Conservation (phyloP, 2,329 filamentous ascomycete genomes). For the Sarocladium strictum region DNA sequence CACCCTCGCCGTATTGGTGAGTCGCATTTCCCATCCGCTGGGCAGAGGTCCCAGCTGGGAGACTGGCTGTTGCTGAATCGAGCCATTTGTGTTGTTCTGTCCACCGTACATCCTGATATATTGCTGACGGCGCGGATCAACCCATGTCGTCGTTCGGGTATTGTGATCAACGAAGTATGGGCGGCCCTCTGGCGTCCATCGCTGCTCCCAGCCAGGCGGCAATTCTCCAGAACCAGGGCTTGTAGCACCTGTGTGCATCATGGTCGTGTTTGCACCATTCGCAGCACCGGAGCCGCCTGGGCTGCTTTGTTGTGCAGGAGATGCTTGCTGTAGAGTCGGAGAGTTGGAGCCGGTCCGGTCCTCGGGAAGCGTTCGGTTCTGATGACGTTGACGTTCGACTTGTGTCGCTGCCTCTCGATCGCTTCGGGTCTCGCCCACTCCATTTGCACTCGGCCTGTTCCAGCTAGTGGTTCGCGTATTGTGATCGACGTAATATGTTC, state of each 20-base stretch:
- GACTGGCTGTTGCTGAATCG: slow-evolving; percentile 94
- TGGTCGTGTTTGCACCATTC: slow-evolving; percentile 53
- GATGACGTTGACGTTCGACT: slow-evolving; percentile 86
- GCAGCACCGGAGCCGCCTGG: slow-evolving; percentile 23
- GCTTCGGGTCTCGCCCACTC: slow-evolving; percentile 62
- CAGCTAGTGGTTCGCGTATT: slow-evolving; percentile 96
- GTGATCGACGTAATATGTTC: slow-evolving; percentile 98
- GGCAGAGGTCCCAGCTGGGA: slow-evolving; percentile 92
- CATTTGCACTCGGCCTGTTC: slow-evolving; percentile 80
- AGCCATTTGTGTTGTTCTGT: slow-evolving; percentile 76
- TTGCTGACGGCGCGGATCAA: slow-evolving; percentile 92
- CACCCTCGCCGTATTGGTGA: slow-evolving; percentile 94
- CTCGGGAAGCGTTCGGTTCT: slow-evolving; percentile 92
- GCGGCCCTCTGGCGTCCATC: slow-evolving; percentile 89
- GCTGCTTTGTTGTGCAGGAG: slow-evolving; percentile 29
- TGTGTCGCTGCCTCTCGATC: slow-evolving; percentile 88
- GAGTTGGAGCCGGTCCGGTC: slow-evolving; percentile 92
- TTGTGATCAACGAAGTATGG: slow-evolving; percentile 99
- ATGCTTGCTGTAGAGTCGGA: slow-evolving; percentile 61
- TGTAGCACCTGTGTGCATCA: slow-evolving; percentile 76
- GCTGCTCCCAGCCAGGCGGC: slow-evolving; percentile 92
- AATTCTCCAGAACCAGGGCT: slow-evolving; percentile 92
- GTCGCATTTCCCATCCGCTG: slow-evolving; percentile 98
- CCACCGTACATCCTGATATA: slow-evolving; percentile 97
- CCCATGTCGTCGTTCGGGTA: slow-evolving; percentile 96